Percentiles rank a stretch among this genome's conserved stretches.
phyloP scores from a whole-genome alignment of 495 filamentous ascomycete genomes.

The Penicillium tannophilum region DNA sequence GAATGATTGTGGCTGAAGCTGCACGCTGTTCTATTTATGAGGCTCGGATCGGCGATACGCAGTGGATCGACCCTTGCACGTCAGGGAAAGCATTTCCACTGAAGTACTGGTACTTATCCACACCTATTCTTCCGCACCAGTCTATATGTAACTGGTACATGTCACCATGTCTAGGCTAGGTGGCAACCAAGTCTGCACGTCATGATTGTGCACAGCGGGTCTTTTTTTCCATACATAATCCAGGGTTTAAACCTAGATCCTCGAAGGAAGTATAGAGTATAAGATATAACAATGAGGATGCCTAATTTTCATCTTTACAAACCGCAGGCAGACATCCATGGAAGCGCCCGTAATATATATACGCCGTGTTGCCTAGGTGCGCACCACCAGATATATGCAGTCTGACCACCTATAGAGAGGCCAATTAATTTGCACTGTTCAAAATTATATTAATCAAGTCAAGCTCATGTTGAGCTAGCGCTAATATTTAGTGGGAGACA shows the following conservation, averaged over 20 bases:
- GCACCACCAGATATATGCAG: neutral
- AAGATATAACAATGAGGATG: neutral
- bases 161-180: neutral
- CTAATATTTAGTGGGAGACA: neutral
- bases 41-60: conserved; percentile 11
- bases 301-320: neutral
- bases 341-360: too few relatives aligned
- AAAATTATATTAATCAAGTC: neutral
- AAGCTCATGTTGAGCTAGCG: neutral
- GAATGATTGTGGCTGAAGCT: conserved; percentile 16
- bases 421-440: neutral
- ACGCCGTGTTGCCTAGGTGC: too few relatives aligned
- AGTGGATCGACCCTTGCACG: conserved; percentile 11
- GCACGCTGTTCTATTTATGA: conserved; percentile 24
- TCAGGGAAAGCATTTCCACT: conserved; percentile 14
- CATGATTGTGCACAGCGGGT: conserved; percentile 18
- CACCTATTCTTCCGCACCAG: neutral
- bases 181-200: conserved; percentile 24
- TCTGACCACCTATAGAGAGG: neutral
- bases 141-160: conserved; percentile 12
- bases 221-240: neutral
- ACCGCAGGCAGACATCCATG: too few relatives aligned
- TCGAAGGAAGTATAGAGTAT: neutral
- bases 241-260: neutral
- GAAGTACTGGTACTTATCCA: conserved; percentile 16